phyloP scores from a whole-genome alignment of 2,329 filamentous ascomycete species.

The Penicillium sp. region DNA sequence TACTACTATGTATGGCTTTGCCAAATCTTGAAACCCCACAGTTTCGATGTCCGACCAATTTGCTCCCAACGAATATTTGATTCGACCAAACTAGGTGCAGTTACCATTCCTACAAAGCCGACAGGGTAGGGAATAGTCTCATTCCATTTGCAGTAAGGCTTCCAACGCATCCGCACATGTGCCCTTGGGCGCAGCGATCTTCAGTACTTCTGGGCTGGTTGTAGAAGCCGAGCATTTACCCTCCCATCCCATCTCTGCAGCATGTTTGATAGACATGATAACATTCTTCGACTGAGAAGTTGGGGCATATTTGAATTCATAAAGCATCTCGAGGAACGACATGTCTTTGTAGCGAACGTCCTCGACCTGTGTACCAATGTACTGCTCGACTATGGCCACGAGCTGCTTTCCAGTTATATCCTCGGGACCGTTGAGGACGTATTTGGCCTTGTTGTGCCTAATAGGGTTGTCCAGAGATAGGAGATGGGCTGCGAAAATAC shows the following conservation, averaged over 20 bases:
- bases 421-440: conserved; percentile 44
- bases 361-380: conserved; percentile 29
- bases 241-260: conserved; percentile 29
- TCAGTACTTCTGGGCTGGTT: conserved; percentile 29
- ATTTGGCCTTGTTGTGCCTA: conserved; percentile 35
- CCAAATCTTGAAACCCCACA: too few species aligned
- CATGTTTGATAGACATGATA: conserved; percentile 28
- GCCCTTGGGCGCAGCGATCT: conserved; percentile 30
- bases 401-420: conserved; percentile 40
- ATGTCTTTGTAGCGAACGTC: conserved; percentile 34
- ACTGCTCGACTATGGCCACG: conserved; percentile 37
- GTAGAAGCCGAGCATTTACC: conserved; percentile 27
- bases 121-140: too few species aligned
- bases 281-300: conserved; percentile 27
- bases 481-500: conserved; percentile 38
- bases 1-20: too few species aligned
- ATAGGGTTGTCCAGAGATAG: conserved; percentile 30
- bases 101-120: too few species aligned
- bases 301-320: conserved; percentile 8
- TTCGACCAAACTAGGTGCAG: too few species aligned
- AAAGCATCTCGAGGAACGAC: conserved; percentile 30
- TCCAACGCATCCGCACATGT: conserved; percentile 27
- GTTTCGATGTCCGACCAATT: too few species aligned
- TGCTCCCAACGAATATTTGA: too few species aligned
- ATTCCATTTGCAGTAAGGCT: conserved; percentile 5